Base-by-base conservation (phyloP, 2,329 filamentous ascomycete genomes). In the Claviceps sp. region DNA sequence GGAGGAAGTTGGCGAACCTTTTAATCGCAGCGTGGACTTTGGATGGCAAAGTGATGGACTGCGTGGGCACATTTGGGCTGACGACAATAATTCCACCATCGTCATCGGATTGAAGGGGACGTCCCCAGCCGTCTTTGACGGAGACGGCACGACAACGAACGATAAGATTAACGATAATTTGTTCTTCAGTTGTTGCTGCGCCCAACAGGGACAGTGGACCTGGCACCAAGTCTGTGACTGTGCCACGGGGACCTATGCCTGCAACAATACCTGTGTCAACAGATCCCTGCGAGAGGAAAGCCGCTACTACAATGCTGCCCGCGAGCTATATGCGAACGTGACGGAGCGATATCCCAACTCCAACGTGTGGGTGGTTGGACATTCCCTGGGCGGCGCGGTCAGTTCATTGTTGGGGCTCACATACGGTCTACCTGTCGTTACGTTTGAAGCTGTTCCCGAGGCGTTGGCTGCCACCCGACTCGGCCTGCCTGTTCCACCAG, bases 81-180 rank as follows among this genome's bases (percentile, higher is more conserved):
- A 97, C 62, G 81, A 89, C 60, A 79, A 71, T 41, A 96, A 97
- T 66, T 80, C 80, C 38, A 97, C 91, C 1, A 77, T 97, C 50
- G 82, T 97, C 43, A 93, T 97, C 57, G 90, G 89, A 5, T 70
- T 98, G 52, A 98, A 98, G 70, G 93, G 91, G 51, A 96, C 90
- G 0, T 87, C 84, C 1, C 81, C 85, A 2, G 91, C 93, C 13
- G 83, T 97, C 3, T 97, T 96, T 63, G 91, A 97, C 65, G 93
- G 93, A n/a, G 87, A 91, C 40, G 91, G 90, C 49, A 97, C 93
- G 1, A 97, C 91, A 0, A 95, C 89, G 26, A 95, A 95, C 59
- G 93, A 98, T 71, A 98, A 98, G 71, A 75, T 90, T 62, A 98
- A 97, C 65, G 93, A 98, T 69, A 98, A 98, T 64, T 75, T 98